phyloP scores from a whole-genome alignment of 2,329 filamentous ascomycete genomes.

The Diplodia intermedia region DNA sequence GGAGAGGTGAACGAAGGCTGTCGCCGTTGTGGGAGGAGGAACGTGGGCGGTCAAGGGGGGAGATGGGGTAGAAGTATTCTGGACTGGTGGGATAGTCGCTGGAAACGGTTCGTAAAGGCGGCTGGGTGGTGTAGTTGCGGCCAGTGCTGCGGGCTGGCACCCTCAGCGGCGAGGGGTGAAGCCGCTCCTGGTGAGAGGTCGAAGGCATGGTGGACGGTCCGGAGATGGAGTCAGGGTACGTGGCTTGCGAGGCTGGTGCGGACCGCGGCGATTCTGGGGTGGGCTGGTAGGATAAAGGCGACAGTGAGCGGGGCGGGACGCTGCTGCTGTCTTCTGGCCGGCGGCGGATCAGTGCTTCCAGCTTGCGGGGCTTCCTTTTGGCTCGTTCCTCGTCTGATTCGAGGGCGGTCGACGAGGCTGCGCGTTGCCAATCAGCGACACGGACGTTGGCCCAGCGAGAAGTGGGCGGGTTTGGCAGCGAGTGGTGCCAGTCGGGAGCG shows the following conservation, averaged over 20 bases:
- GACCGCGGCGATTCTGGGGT: constrained; percentile 1
- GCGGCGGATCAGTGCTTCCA: constrained; percentile 19
- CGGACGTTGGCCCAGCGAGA: constrained; percentile 25
- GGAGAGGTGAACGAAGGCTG: constrained; percentile 8
- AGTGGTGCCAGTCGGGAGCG: constrained; percentile 10
- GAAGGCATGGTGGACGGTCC: constrained; percentile 10
- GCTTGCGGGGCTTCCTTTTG: constrained; percentile 8
- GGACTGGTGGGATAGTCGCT: constrained; percentile 19
- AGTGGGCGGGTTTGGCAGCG: constrained; percentile 6
- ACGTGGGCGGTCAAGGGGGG: constrained; percentile 17
- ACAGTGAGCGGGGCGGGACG: constrained; percentile 1
- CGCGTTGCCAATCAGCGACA: constrained; percentile 15
- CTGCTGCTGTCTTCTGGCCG: constrained; percentile 1
- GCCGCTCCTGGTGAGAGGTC: constrained; percentile 2
- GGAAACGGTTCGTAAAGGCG: background rate
- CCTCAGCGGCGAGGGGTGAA: constrained; percentile 18
- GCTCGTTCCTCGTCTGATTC: background rate
- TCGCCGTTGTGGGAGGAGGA: constrained; percentile 22
- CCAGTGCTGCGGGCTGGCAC: constrained; percentile 5
- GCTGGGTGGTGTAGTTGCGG: constrained; percentile 14
- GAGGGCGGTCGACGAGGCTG: background rate
- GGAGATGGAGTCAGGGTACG: constrained; percentile 13
- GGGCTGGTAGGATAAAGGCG: background rate
- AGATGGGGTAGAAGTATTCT: constrained; percentile 23
- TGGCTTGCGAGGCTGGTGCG: constrained; percentile 19